Percentiles rank a stretch among this genome's conserved stretches.
Evolutionary conservation across 768 basidiomycete genomes (phyloP).

Genomic region (Amylocystis lapponica): DNA sequence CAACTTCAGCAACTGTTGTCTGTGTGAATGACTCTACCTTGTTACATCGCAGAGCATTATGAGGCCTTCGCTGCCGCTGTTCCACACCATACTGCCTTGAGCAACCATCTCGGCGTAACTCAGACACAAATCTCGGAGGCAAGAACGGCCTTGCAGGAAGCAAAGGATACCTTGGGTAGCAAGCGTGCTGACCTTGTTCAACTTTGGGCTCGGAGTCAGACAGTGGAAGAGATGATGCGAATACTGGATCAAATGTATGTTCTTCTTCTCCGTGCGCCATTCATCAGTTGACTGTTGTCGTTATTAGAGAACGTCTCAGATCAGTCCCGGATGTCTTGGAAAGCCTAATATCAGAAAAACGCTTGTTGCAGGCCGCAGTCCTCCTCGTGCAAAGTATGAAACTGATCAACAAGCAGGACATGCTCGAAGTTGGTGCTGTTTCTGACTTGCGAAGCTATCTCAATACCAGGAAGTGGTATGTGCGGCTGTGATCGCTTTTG

Average conservation of each 20-base stretch:
- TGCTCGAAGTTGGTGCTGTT: constrained; percentile 94
- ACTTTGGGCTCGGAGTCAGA: constrained; percentile 83
- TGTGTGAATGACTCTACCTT: constrained; percentile 6
- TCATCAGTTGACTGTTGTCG: constrained; percentile 8
- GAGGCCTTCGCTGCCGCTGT: constrained; percentile 93
- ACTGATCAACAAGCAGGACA: constrained; percentile 85
- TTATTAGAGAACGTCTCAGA: constrained; percentile 88
- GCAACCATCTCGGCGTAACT: constrained; percentile 64
- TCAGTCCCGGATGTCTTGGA: constrained; percentile 89
- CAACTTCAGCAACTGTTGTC: no score
- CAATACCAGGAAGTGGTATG: constrained; percentile 79
- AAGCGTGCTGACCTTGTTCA: constrained; percentile 88
- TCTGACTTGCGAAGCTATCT: constrained; percentile 85
- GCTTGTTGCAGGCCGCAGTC: constrained; percentile 81
- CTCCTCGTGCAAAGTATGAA: constrained; percentile 85
- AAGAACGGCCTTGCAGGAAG: constrained; percentile 65
- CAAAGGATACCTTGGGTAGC: constrained; percentile 71
- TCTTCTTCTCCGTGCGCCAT: constrained; percentile 2
- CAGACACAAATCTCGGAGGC: constrained; percentile 73
- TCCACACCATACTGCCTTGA: constrained; percentile 79
- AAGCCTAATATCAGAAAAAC: constrained; percentile 92
- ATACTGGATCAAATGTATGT: constrained; percentile 92
- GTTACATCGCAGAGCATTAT: constrained; percentile 75
- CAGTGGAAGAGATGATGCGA: constrained; percentile 92
- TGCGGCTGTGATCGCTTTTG: constrained; percentile 12